Base-by-base conservation (phyloP, 768 basidiomycete genomes). In the Russula ochroleuca region DNA sequence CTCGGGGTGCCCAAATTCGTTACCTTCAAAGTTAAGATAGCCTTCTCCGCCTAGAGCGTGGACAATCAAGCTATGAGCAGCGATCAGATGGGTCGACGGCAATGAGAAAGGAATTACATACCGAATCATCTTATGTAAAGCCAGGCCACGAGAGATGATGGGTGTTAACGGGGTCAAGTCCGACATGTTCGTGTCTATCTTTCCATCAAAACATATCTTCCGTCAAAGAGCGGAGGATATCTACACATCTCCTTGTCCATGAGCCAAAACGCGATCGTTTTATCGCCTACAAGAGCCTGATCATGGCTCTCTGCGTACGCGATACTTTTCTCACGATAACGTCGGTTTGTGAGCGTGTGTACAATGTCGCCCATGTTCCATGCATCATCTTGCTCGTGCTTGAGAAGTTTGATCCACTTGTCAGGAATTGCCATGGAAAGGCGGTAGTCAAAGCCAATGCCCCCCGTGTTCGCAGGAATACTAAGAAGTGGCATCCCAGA, bases 201-300 rank as follows among this genome's bases (percentile, higher is more conserved):
- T 55, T 48, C 53, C 14, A 58, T 61, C 47, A 43, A 35, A 53
- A 33, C 2, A 33, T 41, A 10, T 47, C 35, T 25, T 23, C 47
- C 41, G 23, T 52, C 6, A 41, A 1, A 41, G 43, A 38, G 28
- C 23, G 59, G 9, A 52, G 1, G 21, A 38, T 59, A 79, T 85
- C 69, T 80, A 94, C 95, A 98, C 97, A 99, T 99, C 76, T 98
- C 97, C 76, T 96, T 96, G 76, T 99, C 97, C 97, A 99, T 99
- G 62, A 98, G 76, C 97, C 97, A 99, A 76, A 99, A 99, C 4
- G 97, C 97, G 50, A 99, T 71, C 3, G 96, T 98, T 79, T 99
- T 99, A 78, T 99, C 97, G 14, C 97, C 97, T 0, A 99, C 97
- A 33, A 99, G 82, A 15, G 97, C 96, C 73, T 99, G 97, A 75